phyloP scores from a whole-genome alignment of 2,329 filamentous ascomycete species.

The Aspergillus novofumigatus region DNA sequence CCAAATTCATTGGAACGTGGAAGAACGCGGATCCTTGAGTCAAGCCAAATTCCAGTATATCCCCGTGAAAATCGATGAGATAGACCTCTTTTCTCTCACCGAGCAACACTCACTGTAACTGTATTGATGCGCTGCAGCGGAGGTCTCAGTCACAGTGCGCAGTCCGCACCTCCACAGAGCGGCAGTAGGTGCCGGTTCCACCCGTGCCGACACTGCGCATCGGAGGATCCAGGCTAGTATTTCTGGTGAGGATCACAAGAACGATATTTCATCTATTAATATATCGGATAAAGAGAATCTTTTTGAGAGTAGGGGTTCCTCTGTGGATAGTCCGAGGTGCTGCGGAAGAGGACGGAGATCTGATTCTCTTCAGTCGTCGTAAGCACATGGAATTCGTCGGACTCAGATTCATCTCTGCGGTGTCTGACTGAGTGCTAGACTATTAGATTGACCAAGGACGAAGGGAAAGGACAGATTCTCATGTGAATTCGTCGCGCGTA shows the following conservation, averaged over 20 bases:
- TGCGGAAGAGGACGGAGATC: background rate
- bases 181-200: too few relatives aligned
- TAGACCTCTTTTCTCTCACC: constrained; percentile 1
- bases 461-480: background rate
- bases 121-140: too few relatives aligned
- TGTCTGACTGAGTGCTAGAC: too few relatives aligned
- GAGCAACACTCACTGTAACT: background rate
- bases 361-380: background rate
- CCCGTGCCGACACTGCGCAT: background rate
- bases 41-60: background rate
- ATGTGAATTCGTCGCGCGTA: background rate
- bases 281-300: background rate
- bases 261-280: background rate
- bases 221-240: too few relatives aligned
- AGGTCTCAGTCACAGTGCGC: too few relatives aligned
- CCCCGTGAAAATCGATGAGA: background rate
- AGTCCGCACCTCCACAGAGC: too few relatives aligned
- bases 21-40: background rate
- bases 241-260: background rate
- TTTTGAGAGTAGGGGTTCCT: background rate
- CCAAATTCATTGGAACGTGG: background rate
- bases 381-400: background rate
- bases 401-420: background rate
- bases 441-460: background rate
- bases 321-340: background rate